Conservation (phyloP, 2,329 filamentous ascomycete species). For the Neurospora sp. region DNA sequence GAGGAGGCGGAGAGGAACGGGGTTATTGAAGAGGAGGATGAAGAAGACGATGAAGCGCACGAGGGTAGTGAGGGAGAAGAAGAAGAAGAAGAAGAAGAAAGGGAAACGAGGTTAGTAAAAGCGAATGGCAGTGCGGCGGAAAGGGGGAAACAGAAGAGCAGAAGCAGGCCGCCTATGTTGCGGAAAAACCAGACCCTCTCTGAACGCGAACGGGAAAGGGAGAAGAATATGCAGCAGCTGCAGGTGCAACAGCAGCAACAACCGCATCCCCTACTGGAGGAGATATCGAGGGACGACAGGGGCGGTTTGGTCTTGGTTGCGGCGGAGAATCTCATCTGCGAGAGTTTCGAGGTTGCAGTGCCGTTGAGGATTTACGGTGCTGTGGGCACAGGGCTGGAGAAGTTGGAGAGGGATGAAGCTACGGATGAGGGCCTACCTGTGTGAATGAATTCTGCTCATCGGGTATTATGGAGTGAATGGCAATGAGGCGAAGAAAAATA, state of each 20-base stretch:
- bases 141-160: neutral
- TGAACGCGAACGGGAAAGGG: neutral
- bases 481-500: neutral
- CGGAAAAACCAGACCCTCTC: neutral
- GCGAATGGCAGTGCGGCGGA: neutral
- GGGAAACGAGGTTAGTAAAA: neutral
- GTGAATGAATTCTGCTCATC: neutral
- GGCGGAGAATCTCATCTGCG: conserved; percentile 67
- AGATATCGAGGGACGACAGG: conserved; percentile 68
- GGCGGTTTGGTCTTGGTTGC: conserved; percentile 66
- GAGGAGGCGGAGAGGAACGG: neutral
- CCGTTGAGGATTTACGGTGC: conserved; percentile 72
- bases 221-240: neutral
- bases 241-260: conserved; percentile 6
- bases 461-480: neutral
- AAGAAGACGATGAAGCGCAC: conserved; percentile 16
- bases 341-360: conserved; percentile 85
- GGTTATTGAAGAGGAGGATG: conserved; percentile 16
- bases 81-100: conserved; percentile 4
- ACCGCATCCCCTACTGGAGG: conserved; percentile 57
- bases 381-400: conserved; percentile 46
- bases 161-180: neutral
- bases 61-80: conserved; percentile 22
- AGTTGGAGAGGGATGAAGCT: conserved; percentile 45
- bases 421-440: conserved; percentile 25